Evolutionary conservation across 768 basidiomycete species (phyloP).

Genomic region (Mycena sanguinolenta): DNA sequence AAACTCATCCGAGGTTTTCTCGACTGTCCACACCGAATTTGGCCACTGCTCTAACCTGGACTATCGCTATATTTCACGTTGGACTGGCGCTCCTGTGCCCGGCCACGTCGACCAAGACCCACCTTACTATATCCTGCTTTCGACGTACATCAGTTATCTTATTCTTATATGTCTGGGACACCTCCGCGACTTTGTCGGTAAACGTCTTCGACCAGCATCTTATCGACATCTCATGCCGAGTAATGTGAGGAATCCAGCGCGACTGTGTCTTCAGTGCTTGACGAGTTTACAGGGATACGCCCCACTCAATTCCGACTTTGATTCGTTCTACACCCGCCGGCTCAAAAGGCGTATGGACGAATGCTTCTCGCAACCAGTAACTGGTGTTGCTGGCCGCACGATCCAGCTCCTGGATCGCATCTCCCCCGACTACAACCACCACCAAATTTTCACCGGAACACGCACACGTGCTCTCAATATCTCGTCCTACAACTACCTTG

Average conservation of each 20-base stretch:
- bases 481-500: conserved; percentile 99
- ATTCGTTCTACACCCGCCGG: conserved; percentile 98
- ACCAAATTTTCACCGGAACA: conserved; percentile 81
- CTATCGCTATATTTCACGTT: conserved; percentile 79
- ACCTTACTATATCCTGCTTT: conserved; percentile 91
- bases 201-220: conserved; percentile 74
- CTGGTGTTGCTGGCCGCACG: conserved; percentile 95
- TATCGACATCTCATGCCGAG: conserved; percentile 89
- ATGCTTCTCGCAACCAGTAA: conserved; percentile 93
- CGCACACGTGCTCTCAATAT: conserved; percentile 94
- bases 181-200: conserved; percentile 96
- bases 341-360: conserved; percentile 96
- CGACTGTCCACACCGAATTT: conserved; percentile 90
- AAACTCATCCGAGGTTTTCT: conserved; percentile 83
- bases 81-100: conserved; percentile 65
- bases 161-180: conserved; percentile 94
- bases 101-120: conserved; percentile 83
- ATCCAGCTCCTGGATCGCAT: conserved; percentile 88
- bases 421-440: conserved; percentile 85
- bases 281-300: conserved; percentile 83
- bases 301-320: conserved; percentile 96
- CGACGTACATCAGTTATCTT: conserved; percentile 94
- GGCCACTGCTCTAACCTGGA: conserved; percentile 87
- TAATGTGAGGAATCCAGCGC: conserved; percentile 67
- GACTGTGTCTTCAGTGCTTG: conserved; percentile 1